A percentile compares a stretch with the other conserved stretches of the same genome.
These are phyloP conservation scores for Endocarpon pusillum DNA, from an alignment of 495 filamentous ascomycete species.

Conservation along the genomic window DNA sequence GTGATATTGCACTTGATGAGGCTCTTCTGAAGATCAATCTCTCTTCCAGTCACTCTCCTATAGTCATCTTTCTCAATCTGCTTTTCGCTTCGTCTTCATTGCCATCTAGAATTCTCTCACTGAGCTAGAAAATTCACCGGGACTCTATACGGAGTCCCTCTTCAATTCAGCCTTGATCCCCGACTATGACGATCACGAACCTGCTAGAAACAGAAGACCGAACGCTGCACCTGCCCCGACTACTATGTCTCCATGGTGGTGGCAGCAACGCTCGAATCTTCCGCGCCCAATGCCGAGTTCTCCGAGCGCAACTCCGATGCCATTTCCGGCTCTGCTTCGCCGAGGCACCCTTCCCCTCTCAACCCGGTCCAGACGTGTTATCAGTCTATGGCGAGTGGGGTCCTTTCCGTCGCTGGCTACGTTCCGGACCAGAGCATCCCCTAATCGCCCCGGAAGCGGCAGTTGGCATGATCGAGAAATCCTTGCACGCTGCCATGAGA, in stretches of 20 bases:
- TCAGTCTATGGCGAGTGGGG: slow-evolving; percentile 35
- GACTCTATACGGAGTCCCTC: no score
- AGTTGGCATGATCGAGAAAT: slow-evolving; percentile 10
- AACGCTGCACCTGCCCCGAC: slow-evolving; percentile 31
- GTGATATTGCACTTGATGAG: no score
- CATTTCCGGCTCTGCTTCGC: slow-evolving; percentile 43
- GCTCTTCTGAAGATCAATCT: no score
- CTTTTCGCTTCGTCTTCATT: no score
- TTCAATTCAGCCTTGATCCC: no score
- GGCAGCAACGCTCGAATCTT: slow-evolving; percentile 46
- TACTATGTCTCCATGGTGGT: slow-evolving; percentile 54
- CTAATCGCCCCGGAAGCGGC: slow-evolving; percentile 8
- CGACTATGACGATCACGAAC: neutral
- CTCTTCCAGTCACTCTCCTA: no score
- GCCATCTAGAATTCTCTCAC: no score
- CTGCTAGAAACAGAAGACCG: slow-evolving; percentile 1
- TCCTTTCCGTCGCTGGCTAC: slow-evolving; percentile 43
- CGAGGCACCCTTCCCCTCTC: slow-evolving; percentile 36
- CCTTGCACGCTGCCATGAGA: slow-evolving; percentile 10
- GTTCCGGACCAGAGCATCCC: slow-evolving; percentile 27
- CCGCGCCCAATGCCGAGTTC: slow-evolving; percentile 34
- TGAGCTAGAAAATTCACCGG: no score
- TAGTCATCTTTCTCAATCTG: no score
- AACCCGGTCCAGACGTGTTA: slow-evolving; percentile 31
- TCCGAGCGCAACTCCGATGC: slow-evolving; percentile 25